Base-by-base conservation (phyloP, 257 asterid genomes). In the Solanum pennellii region DNA sequence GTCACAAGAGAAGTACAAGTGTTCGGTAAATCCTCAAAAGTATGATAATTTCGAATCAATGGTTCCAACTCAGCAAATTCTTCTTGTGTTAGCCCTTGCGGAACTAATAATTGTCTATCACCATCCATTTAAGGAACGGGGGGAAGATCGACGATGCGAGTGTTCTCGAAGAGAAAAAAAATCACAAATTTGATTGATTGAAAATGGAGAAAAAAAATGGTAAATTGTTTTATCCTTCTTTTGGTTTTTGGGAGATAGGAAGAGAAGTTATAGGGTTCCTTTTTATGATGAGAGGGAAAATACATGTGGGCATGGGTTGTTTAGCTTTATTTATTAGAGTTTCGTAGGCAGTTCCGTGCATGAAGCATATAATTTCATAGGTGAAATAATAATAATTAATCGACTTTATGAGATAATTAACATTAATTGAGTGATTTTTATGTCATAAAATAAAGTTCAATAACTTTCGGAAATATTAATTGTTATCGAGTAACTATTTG, bases 1-100 rank as follows among this genome's bases (percentile, higher is more conserved):
- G 93, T 90, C 73, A 94, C 90, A 2, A 94, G 91, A 59, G 99
- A 96, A 10, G 93, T 94, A 92, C 98, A 94, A 21, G 98, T 93
- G 90, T 92, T 92, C 41, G 97, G 97, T 47, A 89, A 18, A 12
- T 92, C 89, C n/a, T 91, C 94, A 90, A 92, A 94, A 8, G 90
- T 91, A 95, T 96, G 96, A 92, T 91, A 89, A 23, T 92, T 86
- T 88, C 82, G 86, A 86, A 95, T 94, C 33, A 92, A 90, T 29
- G 88, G 80, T 88, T 91, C 93, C 10, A 96, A 91, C 18, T 88
- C 92, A 33, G 91, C 88, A 89, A 90, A 89, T 31, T 96, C 99
- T 44, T 94, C 94, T 29, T 88, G 86, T 60, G 93, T 94, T 1
- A 95, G 89, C 12, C 94, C 95, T 20, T 83, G 89, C 0, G 95